phyloP scores from a whole-genome alignment of 352 stramenopile genomes.

The Globisporangium barbulae region DNA sequence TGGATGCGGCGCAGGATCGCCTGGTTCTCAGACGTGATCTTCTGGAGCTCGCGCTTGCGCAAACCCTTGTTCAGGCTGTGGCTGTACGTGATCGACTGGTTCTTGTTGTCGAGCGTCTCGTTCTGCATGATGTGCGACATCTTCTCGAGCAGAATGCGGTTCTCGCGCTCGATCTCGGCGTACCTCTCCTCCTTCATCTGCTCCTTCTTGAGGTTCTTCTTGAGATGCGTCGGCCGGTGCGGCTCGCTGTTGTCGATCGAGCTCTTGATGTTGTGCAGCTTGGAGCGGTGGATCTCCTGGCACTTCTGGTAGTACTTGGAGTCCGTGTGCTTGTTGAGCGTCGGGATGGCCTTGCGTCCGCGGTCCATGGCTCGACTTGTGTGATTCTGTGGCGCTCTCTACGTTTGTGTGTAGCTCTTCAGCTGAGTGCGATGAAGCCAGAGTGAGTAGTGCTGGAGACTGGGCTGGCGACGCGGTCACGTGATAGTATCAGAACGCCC shows the following conservation, averaged over 20 bases:
- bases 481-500: background rate
- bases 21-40: conserved; percentile 86
- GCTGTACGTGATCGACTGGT: conserved; percentile 65
- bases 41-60: conserved; percentile 83
- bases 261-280: conserved; percentile 89
- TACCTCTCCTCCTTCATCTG: conserved; percentile 95
- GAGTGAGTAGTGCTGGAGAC: background rate
- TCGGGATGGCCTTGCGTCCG: conserved; percentile 81
- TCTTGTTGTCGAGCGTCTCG: conserved; percentile 86
- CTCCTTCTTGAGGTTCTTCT: conserved; percentile 97
- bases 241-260: conserved; percentile 93
- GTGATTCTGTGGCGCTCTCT: too few species aligned
- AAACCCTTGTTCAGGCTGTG: conserved; percentile 84
- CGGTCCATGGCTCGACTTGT: conserved; percentile 54
- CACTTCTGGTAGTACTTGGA: conserved; percentile 86
- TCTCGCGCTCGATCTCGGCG: conserved; percentile 95
- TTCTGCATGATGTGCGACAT: conserved; percentile 96
- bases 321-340: conserved; percentile 87
- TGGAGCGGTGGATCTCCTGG: conserved; percentile 78
- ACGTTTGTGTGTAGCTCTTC: background rate
- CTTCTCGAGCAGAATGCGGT: conserved; percentile 96
- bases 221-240: conserved; percentile 89
- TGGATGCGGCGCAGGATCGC: conserved; percentile 89
- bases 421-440: conserved; percentile 6
- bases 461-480: background rate